These are phyloP conservation scores for Rhodamnia rubescens DNA, from an alignment of 345 rosid species.

Conservation along the genomic window DNA sequence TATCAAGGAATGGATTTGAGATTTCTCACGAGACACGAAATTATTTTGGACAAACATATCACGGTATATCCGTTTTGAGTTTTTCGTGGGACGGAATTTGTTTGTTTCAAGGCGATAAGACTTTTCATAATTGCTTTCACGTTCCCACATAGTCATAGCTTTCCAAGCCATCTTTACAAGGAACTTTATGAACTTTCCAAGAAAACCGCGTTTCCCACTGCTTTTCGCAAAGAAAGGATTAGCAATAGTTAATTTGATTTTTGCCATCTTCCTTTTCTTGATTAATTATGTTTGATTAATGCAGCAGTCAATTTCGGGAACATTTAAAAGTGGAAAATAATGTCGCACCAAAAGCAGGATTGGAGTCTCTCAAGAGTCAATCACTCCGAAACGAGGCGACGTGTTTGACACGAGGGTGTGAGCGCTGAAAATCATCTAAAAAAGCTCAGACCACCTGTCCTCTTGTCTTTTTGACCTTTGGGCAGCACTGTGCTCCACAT, in stretches of 20 bases:
- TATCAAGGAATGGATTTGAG: neutral
- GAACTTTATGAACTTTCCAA: neutral
- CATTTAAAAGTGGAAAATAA: neutral
- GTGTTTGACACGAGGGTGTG: neutral
- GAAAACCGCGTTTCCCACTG: neutral
- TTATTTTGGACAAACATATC: neutral
- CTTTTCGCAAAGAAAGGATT: neutral
- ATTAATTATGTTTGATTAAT: neutral
- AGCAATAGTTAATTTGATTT: neutral
- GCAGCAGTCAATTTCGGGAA: neutral
- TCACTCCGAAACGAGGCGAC: neutral
- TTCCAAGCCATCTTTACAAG: neutral
- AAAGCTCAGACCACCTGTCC: neutral
- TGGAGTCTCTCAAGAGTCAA: neutral
- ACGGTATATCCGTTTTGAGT: rapidly evolving
- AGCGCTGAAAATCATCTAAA: neutral
- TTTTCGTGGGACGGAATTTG: neutral
- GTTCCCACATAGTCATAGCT: neutral
- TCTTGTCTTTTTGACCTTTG: neutral
- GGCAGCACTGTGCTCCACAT: neutral
- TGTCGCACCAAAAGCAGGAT: neutral
- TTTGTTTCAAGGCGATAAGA: neutral
- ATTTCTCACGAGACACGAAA: neutral
- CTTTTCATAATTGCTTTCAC: neutral
- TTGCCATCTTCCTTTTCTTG: neutral